These are phyloP conservation scores for Clonostachys rosea DNA, from an alignment of 2,329 filamentous ascomycete species.

Conservation along the genomic window DNA sequence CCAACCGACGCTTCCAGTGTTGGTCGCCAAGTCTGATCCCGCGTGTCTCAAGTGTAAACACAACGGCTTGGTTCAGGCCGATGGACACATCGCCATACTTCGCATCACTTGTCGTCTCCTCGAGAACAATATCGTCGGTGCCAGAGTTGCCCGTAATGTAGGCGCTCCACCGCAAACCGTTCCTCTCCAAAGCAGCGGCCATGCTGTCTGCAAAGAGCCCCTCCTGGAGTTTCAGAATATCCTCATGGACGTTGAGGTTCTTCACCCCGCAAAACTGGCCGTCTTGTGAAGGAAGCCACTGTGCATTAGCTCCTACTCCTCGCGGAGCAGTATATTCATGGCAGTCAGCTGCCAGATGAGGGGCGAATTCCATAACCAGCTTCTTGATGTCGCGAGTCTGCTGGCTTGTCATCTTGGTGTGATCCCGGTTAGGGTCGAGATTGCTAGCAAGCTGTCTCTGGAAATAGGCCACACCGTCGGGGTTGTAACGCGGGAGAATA, in stretches of 20 bases:
- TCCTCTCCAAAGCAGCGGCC: not conserved
- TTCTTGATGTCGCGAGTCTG: conserved; percentile 21
- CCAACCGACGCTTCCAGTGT: conserved; percentile 19
- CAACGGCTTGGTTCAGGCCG: conserved; percentile 17
- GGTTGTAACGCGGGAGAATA: conserved; percentile 22
- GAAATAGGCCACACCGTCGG: conserved; percentile 23
- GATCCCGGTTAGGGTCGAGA: conserved; percentile 24
- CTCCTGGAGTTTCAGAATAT: conserved; percentile 18
- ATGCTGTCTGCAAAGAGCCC: conserved; percentile 12
- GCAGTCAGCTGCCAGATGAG: conserved; percentile 20
- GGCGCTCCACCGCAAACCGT: conserved; percentile 9
- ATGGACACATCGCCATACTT: conserved; percentile 20
- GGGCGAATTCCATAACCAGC: conserved; percentile 14
- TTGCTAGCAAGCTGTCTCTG: conserved; percentile 16
- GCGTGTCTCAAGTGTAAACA: conserved; percentile 21
- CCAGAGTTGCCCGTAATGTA: conserved; percentile 11
- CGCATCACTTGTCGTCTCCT: conserved; percentile 17
- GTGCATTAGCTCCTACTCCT: conserved; percentile 10
- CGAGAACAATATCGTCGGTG: conserved; percentile 9
- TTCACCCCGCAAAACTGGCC: conserved; percentile 22
- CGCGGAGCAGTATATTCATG: conserved; percentile 19
- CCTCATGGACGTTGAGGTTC: conserved; percentile 21
- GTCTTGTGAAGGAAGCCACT: conserved; percentile 11
- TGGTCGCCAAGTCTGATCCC: conserved; percentile 21
- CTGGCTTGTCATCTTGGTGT: conserved; percentile 20